Base-by-base conservation (phyloP, 306 rosid genomes). In the Calophaca sinica region DNA sequence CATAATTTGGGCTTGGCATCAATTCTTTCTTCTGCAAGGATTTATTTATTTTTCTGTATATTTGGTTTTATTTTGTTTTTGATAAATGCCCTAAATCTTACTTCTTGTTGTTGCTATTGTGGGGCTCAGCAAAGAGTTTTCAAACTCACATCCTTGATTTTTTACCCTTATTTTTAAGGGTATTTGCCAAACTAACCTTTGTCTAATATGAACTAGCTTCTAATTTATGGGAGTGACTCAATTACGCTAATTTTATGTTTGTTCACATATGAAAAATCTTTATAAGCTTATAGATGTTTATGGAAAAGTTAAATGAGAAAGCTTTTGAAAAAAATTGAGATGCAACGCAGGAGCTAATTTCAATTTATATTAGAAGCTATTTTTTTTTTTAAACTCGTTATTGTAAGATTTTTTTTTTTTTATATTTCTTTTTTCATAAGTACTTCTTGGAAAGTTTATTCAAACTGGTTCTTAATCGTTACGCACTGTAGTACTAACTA, bases 241-340 rank as follows among this genome's bases (percentile, higher is more conserved):
- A 14, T 64, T 42, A 42, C 28, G 20, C 26, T 10, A 64, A 2
- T 9, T 26, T 20, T 41, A 62, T 39, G 33, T 63, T 41, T 63
- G 33, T 4, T 63, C 33, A 7, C 51, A 3, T 39, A 3, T 5
- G 36, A 26, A 15, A 14, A 41, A 20, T 20, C 50, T 41, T 61
- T 15, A 41, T 8, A 32, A 15, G 69, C 4, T 42, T 38, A 9
- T 62, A 64, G 70, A 39, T 62, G 32, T 63, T 42, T 26, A 64
- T 64, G 38, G 20, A 41, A 33, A 64, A 41, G 2, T 64, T 4
- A 10, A n/a, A 42, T 26, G 9, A 10, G 48, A 5, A 11, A 4
- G 9, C 2, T 44, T 42, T 42, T 5, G 9, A 2, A 42, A 42
- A 38, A 42, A 42, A 42, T 42, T 42, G 3, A 26, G 5, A 13